These are phyloP conservation scores for Yamadazyma philogaea DNA, from an alignment of 805 yeast genomes.

Conservation along the genomic window DNA sequence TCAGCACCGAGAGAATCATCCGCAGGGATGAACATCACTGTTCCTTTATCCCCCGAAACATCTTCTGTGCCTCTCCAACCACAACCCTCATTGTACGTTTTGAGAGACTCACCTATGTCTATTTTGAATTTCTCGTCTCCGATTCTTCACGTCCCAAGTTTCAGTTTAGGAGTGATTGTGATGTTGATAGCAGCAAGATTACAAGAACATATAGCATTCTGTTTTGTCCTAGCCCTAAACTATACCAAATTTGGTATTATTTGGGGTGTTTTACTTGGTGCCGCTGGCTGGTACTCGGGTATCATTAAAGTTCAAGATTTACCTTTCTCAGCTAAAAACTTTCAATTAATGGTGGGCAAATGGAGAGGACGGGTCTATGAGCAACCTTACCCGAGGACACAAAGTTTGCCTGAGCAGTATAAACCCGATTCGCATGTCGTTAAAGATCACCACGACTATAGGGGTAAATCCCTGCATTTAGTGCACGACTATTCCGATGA, in stretches of 20 bases:
- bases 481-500: slow-evolving; percentile 5
- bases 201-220: slow-evolving; percentile 22
- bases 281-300: slow-evolving; percentile 31
- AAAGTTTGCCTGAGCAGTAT: background rate
- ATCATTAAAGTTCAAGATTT: slow-evolving; percentile 15
- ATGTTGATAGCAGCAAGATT: slow-evolving; percentile 21
- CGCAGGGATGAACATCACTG: slow-evolving; percentile 7
- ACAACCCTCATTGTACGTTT: background rate
- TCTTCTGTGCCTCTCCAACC: background rate
- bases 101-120: background rate
- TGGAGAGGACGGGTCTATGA: background rate
- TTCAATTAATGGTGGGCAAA: background rate
- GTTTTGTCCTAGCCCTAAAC: slow-evolving; percentile 17
- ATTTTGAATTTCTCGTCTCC: slow-evolving; percentile 4
- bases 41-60: slow-evolving; percentile 2
- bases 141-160: slow-evolving; percentile 26
- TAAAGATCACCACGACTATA: background rate
- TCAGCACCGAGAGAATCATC: slow-evolving; percentile 5
- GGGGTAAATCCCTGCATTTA: background rate
- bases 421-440: background rate
- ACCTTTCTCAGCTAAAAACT: background rate
- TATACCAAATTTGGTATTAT: slow-evolving; percentile 22
- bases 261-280: slow-evolving; percentile 24
- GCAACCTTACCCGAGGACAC: background rate
- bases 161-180: slow-evolving; percentile 24